Evolutionary conservation across 768 basidiomycete genomes (phyloP).

Genomic region (Russula foetens): DNA sequence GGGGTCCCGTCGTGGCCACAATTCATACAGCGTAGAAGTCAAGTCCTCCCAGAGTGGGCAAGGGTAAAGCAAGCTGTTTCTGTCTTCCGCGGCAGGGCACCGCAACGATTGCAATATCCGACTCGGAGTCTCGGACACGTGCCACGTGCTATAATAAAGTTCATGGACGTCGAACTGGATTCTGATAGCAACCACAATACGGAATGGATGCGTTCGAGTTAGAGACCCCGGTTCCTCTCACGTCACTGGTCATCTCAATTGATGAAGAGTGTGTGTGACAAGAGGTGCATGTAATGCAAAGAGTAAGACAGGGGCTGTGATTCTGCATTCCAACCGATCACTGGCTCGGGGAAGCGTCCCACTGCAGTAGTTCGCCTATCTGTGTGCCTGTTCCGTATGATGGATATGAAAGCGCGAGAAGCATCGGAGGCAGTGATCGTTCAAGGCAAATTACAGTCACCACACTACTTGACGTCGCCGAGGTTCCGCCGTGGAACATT

Average conservation of each 20-base stretch:
- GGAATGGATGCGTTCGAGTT: not conserved
- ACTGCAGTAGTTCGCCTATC: not conserved
- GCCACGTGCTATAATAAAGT: not conserved
- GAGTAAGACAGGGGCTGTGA: conserved; percentile 26
- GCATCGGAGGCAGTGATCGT: not conserved
- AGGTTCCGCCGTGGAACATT: not conserved
- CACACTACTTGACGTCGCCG: not conserved
- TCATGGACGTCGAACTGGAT: not conserved
- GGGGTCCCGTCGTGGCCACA: no score
- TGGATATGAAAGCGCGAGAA: not conserved
- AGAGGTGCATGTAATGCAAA: not conserved
- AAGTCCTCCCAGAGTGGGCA: not conserved
- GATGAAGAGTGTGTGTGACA: conserved; percentile 11
- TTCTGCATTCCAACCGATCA: not conserved
- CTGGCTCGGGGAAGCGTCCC: not conserved
- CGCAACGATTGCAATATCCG: not conserved
- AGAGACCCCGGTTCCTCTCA: conserved; percentile 16
- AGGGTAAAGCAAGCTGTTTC: not conserved
- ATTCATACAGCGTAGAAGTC: no score
- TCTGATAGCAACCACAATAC: not conserved
- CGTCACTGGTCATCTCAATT: conserved; percentile 15
- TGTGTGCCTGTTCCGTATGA: not conserved
- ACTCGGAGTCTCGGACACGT: no score
- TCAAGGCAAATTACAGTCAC: not conserved
- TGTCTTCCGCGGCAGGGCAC: not conserved